Conservation (phyloP, 768 basidiomycete species). For the Tulasnella sp. region DNA sequence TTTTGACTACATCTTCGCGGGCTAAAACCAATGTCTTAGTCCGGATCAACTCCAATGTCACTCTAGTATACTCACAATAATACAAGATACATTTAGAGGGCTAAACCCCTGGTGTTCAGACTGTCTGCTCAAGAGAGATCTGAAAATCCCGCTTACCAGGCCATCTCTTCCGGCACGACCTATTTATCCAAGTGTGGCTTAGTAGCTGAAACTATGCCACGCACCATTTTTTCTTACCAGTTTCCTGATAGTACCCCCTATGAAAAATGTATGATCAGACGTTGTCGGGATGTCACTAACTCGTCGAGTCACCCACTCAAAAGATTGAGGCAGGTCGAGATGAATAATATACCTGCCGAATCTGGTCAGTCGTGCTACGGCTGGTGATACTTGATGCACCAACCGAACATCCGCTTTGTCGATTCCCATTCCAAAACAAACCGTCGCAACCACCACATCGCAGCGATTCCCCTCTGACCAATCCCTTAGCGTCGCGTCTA, state of each 20-base stretch:
- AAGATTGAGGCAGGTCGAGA: slow-evolving; percentile 72
- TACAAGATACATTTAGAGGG: slow-evolving; percentile 74
- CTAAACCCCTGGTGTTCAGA: slow-evolving; percentile 33
- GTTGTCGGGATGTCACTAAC: not conserved
- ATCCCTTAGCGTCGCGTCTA: slow-evolving; percentile 49
- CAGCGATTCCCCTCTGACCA: slow-evolving; percentile 47
- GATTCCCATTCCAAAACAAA: slow-evolving; percentile 83
- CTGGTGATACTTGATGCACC: not conserved
- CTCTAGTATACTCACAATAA: slow-evolving; percentile 49
- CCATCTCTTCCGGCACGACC: slow-evolving; percentile 78
- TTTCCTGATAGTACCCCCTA: slow-evolving; percentile 80
- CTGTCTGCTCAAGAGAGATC: not conserved
- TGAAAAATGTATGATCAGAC: slow-evolving; percentile 2
- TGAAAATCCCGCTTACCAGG: slow-evolving; percentile 37
- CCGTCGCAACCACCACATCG: slow-evolving; percentile 75
- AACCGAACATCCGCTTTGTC: slow-evolving; percentile 70
- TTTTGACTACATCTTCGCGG: slow-evolving; percentile 60
- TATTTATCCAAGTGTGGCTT: slow-evolving; percentile 26
- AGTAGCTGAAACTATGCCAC: not conserved
- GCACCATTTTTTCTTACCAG: slow-evolving; percentile 42
- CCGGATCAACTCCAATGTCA: not conserved
- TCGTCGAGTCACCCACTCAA: slow-evolving; percentile 50
- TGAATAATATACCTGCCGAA: slow-evolving; percentile 60
- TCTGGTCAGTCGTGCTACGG: not conserved
- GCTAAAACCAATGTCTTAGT: slow-evolving; percentile 36